A percentile compares a stretch with the other conserved stretches of the same genome.
Conservation (phyloP, 305 asterid species). For the Solanum chacoense region DNA sequence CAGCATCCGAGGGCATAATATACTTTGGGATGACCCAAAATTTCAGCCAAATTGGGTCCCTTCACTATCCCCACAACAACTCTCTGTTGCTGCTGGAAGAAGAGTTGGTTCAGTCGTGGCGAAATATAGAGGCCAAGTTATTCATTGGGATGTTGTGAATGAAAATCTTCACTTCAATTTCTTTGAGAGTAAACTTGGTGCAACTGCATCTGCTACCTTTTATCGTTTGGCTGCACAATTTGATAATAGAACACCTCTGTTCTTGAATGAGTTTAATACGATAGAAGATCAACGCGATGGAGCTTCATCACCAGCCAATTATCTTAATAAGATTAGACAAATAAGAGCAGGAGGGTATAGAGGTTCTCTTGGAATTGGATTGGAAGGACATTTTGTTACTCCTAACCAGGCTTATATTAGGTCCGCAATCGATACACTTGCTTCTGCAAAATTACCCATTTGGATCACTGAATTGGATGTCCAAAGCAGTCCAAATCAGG, state of each 20-base stretch:
- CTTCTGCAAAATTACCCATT: constrained; percentile 35
- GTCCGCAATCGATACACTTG: constrained; percentile 40
- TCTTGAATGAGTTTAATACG: constrained; percentile 54
- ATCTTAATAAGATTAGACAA: constrained; percentile 24
- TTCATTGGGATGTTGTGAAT: constrained; percentile 73
- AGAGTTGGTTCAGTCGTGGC: constrained; percentile 25
- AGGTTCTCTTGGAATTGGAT: constrained; percentile 53
- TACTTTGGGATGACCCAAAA: constrained; percentile 46
- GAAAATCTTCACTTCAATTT: constrained; percentile 44
- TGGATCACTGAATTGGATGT: constrained; percentile 76
- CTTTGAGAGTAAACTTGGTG: constrained; percentile 38
- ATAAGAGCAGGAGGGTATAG: constrained; percentile 26
- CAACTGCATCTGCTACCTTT: constrained; percentile 10
- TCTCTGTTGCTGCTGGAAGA: constrained; percentile 11
- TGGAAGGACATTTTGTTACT: constrained; percentile 45
- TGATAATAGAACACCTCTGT: constrained; percentile 28
- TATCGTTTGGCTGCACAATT: constrained; percentile 14
- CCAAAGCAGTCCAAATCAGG: constrained; percentile 31
- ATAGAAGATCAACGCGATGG: constrained; percentile 30
- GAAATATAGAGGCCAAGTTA: constrained; percentile 34
- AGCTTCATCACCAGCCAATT: constrained; percentile 22
- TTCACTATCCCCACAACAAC: constrained; percentile 19
- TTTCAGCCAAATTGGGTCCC: constrained; percentile 36
- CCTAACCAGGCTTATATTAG: constrained; percentile 41
- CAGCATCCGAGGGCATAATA: constrained; percentile 56